phyloP scores from a whole-genome alignment of 768 basidiomycete species.

The Pilatotrama ljubarskyi region DNA sequence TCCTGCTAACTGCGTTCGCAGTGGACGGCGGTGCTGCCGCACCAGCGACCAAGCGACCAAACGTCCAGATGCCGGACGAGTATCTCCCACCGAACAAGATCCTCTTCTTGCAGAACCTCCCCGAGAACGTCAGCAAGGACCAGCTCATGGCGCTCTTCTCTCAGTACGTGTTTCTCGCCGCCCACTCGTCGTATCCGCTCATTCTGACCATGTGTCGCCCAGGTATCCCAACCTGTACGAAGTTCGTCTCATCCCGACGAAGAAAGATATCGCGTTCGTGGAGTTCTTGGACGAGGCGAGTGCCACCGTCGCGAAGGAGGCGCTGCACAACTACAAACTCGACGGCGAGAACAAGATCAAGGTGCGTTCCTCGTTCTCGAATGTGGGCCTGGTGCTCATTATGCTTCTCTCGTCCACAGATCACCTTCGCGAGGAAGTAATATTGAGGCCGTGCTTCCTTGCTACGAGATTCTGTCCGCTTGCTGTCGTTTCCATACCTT shows the following conservation, averaged over 20 bases:
- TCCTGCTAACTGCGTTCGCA: constrained; percentile 27
- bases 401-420: constrained; percentile 14
- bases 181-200: neutral
- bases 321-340: constrained; percentile 95
- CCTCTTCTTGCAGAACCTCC: constrained; percentile 95
- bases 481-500: neutral
- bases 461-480: neutral
- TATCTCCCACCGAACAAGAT: constrained; percentile 99
- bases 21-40: constrained; percentile 69
- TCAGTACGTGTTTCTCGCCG: constrained; percentile 54
- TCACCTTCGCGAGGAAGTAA: constrained; percentile 36
- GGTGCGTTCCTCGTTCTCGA: constrained; percentile 43
- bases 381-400: constrained; percentile 9
- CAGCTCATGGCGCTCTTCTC: constrained; percentile 89
- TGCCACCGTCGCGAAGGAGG: constrained; percentile 90
- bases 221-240: constrained; percentile 96
- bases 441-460: neutral
- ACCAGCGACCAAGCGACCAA: constrained; percentile 73
- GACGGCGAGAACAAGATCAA: constrained; percentile 99
- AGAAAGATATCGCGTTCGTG: constrained; percentile 98
- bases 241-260: constrained; percentile 97
- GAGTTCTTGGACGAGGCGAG: constrained; percentile 94
- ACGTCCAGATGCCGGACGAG: constrained; percentile 98
- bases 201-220: neutral
- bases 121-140: constrained; percentile 90